Evolutionary conservation across 306 rosid genomes (phyloP).

Genomic region (Erythrophleum fordii): DNA sequence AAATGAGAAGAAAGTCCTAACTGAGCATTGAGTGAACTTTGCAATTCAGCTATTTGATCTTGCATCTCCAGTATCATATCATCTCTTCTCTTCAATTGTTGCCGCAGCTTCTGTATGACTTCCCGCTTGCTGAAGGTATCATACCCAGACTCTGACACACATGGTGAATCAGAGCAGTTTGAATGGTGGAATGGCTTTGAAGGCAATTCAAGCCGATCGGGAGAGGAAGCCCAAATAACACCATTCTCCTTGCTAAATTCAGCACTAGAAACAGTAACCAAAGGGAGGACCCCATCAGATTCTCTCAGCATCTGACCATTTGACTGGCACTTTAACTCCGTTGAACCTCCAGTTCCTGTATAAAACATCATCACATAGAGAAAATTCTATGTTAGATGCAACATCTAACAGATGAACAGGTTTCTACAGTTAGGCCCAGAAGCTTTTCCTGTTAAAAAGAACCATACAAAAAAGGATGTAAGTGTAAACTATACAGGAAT

Average conservation of each 20-base stretch:
- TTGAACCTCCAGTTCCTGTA: constrained; percentile 62
- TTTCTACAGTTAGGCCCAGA: background rate
- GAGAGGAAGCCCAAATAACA: constrained; percentile 85
- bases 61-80: constrained; percentile 98
- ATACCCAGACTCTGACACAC: constrained; percentile 95
- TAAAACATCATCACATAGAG: constrained; percentile 35
- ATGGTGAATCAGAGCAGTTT: constrained; percentile 93
- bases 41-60: constrained; percentile 88
- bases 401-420: constrained; percentile 2
- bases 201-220: constrained; percentile 87
- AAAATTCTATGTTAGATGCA: constrained; percentile 12
- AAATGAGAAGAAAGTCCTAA: constrained; percentile 72
- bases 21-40: constrained; percentile 73
- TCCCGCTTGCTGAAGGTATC: constrained; percentile 92
- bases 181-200: constrained; percentile 81
- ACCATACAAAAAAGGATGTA: constrained; percentile 20
- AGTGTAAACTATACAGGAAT: background rate
- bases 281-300: constrained; percentile 70
- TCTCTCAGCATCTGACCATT: constrained; percentile 63
- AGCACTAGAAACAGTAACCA: constrained; percentile 76
- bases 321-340: constrained; percentile 67
- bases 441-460: constrained; percentile 23
- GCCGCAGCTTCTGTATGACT: constrained; percentile 91
- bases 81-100: constrained; percentile 90
- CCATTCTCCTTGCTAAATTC: constrained; percentile 82